These are phyloP conservation scores for Millerago galiae DNA, from an alignment of 805 yeast species.

Conservation along the genomic window DNA sequence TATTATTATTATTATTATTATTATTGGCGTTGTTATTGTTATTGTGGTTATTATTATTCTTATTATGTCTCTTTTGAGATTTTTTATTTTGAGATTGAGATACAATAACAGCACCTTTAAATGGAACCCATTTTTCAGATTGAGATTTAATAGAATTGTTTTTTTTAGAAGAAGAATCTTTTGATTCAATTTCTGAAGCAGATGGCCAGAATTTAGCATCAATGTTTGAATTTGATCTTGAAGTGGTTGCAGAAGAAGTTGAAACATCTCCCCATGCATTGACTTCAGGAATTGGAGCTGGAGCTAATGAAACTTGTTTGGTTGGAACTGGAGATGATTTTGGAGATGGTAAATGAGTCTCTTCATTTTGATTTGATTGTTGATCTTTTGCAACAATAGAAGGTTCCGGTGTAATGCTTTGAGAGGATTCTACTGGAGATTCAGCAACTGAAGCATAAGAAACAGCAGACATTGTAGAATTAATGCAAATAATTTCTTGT, in stretches of 20 bases:
- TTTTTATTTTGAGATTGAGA: constrained; percentile 16
- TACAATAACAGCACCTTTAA: constrained; percentile 48
- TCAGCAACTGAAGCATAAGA: constrained; percentile 21
- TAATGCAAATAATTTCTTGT: neutral
- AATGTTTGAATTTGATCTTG: constrained; percentile 22
- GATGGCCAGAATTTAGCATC: constrained; percentile 31
- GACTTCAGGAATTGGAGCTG: constrained; percentile 59
- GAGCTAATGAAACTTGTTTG: constrained; percentile 36
- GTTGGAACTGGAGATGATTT: constrained; percentile 20
- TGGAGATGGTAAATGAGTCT: constrained; percentile 24
- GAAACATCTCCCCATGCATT: constrained; percentile 51
- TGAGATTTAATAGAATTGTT: constrained; percentile 17
- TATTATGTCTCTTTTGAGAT: constrained; percentile 19
- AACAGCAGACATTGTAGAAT: constrained; percentile 13
- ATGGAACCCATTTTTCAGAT: constrained; percentile 71
- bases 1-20: constrained; percentile 8
- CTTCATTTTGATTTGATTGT: constrained; percentile 3
- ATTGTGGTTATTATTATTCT: constrained; percentile 7
- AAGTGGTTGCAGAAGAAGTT: constrained; percentile 20
- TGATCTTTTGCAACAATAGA: constrained; percentile 2
- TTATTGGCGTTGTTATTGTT: constrained; percentile 4
- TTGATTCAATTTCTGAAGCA: constrained; percentile 25
- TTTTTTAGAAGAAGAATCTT: constrained; percentile 5
- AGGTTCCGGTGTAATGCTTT: constrained; percentile 18
- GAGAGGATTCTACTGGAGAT: constrained; percentile 17